phyloP scores from a whole-genome alignment of 2,329 filamentous ascomycete genomes.

The Neonectria hederae region DNA sequence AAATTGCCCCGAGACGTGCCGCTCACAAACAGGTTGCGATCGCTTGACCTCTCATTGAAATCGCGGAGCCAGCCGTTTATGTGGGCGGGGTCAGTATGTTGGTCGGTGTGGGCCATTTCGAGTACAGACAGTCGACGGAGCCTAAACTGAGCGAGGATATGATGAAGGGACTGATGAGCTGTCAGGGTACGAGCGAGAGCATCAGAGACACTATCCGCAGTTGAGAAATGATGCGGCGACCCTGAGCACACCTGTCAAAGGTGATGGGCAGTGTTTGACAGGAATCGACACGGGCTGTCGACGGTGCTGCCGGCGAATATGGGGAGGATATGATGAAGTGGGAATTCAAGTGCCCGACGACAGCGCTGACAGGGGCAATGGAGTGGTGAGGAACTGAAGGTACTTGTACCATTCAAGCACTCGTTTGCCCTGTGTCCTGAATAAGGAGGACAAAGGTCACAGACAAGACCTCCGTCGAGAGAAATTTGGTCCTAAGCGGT shows the following conservation, averaged over 20 bases:
- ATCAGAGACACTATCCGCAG: background rate
- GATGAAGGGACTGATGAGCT: background rate
- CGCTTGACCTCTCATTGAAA: background rate
- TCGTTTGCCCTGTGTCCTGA: background rate
- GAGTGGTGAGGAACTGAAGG: constrained; percentile 4
- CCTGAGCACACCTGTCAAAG: background rate
- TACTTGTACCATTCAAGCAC: background rate
- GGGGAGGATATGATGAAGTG: background rate
- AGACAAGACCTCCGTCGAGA: background rate
- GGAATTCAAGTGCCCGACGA: constrained; percentile 1
- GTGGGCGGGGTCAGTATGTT: background rate
- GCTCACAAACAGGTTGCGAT: background rate
- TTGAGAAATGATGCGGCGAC: background rate
- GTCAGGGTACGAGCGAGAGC: background rate
- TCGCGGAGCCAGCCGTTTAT: background rate
- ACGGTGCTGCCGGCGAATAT: background rate
- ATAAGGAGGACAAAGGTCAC: background rate
- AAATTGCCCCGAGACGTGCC: background rate
- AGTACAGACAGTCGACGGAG: background rate
- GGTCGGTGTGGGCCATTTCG: background rate
- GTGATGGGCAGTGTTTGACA: background rate
- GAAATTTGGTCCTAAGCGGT: background rate
- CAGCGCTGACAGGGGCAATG: background rate
- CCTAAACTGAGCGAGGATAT: background rate
- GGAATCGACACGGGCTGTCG: background rate